These are phyloP conservation scores for Platismatia glauca DNA, from an alignment of 495 filamentous ascomycete species.

Conservation along the genomic window DNA sequence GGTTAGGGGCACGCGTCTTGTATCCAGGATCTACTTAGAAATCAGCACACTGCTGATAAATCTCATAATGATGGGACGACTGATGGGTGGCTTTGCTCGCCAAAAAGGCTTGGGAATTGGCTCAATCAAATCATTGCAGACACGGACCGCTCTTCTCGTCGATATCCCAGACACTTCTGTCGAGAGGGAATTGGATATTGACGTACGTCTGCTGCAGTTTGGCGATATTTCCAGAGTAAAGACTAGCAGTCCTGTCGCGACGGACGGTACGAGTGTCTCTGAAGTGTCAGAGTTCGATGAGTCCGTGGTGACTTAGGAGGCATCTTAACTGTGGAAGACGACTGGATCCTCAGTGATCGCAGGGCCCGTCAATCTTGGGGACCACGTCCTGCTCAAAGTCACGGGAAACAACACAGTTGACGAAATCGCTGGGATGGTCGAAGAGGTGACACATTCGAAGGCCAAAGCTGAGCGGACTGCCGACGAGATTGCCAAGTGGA, in stretches of 20 bases:
- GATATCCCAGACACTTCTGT: not conserved
- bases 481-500: constrained; percentile 57
- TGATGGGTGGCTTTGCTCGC: constrained; percentile 53
- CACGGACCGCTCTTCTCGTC: constrained; percentile 27
- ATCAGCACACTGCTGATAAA: constrained; percentile 72
- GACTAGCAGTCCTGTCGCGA: constrained; percentile 52
- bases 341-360: constrained; percentile 47
- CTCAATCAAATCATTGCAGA: constrained; percentile 54
- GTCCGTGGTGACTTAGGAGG: constrained; percentile 68
- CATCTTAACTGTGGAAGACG: constrained; percentile 46
- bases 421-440: constrained; percentile 60
- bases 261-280: constrained; percentile 57
- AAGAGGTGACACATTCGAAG: constrained; percentile 60
- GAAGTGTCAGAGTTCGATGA: constrained; percentile 65
- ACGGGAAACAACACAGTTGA: constrained; percentile 65
- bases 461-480: constrained; percentile 60
- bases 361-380: constrained; percentile 55
- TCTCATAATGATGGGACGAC: constrained; percentile 67
- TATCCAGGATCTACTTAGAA: constrained; percentile 61
- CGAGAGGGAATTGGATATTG: constrained; percentile 42
- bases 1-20: constrained; percentile 39
- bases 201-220: constrained; percentile 63
- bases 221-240: constrained; percentile 57
- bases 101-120: constrained; percentile 58
- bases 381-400: constrained; percentile 46